phyloP scores from a whole-genome alignment of 345 rosid genomes.

The Pseudoturritis turrita region DNA sequence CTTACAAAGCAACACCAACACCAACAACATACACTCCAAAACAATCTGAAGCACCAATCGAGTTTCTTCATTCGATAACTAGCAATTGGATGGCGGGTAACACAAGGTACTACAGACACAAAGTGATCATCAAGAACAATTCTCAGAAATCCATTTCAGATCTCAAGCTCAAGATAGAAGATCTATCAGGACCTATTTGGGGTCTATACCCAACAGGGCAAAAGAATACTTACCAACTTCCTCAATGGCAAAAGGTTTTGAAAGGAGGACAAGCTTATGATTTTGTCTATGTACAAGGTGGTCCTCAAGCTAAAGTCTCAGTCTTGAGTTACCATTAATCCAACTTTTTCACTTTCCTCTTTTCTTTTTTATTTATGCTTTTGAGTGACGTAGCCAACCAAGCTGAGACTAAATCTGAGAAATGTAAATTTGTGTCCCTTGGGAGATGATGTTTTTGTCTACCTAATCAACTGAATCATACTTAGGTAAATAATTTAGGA shows the following conservation, averaged over 20 bases:
- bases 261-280: slow-evolving; percentile 43
- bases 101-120: slow-evolving; percentile 58
- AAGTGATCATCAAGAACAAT: slow-evolving; percentile 58
- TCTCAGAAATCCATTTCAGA: slow-evolving; percentile 43
- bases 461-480: neutral
- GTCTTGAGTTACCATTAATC: slow-evolving; percentile 52
- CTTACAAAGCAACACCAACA: slow-evolving; percentile 24
- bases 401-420: slow-evolving; percentile 16
- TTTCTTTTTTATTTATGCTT: neutral
- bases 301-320: slow-evolving; percentile 71
- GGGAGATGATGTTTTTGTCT: neutral
- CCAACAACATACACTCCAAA: slow-evolving; percentile 26
- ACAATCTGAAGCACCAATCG: slow-evolving; percentile 35
- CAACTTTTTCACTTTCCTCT: neutral
- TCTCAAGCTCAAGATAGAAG: slow-evolving; percentile 46
- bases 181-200: slow-evolving; percentile 61
- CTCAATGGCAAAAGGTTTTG: slow-evolving; percentile 41
- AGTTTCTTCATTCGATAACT: slow-evolving; percentile 68
- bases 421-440: slow-evolving; percentile 26
- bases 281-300: slow-evolving; percentile 69
- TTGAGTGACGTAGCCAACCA: slow-evolving; percentile 9
- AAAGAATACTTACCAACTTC: slow-evolving; percentile 53
- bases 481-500: neutral
- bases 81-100: slow-evolving; percentile 46
- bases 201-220: slow-evolving; percentile 49